Conservation (phyloP, 768 basidiomycete genomes). For the Lactarius vividus region DNA sequence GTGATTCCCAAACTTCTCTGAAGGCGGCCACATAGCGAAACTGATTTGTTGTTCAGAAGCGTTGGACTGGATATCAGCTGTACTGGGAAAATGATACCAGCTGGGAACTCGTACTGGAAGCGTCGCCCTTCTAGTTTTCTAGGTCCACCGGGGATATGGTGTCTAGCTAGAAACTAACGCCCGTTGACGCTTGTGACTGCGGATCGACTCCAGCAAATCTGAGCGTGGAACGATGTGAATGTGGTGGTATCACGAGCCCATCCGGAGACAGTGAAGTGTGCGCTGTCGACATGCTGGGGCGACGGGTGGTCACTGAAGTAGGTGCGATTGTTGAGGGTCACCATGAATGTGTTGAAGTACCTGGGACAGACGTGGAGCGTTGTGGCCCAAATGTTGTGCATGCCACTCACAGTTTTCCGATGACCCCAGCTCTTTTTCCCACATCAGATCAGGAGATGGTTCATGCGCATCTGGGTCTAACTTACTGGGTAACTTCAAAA, state of each 20-base stretch:
- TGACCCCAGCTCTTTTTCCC: constrained; percentile 24
- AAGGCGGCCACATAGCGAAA: not conserved
- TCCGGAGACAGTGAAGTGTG: not conserved
- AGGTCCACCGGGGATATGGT: not conserved
- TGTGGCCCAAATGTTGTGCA: not conserved
- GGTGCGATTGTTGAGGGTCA: constrained; percentile 28
- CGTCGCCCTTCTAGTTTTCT: not conserved
- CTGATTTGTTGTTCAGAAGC: not conserved
- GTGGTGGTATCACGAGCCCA: not conserved
- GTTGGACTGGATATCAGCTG: not conserved
- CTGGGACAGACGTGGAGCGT: constrained; percentile 1
- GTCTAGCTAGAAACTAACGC: not conserved
- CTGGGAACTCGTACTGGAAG: not conserved
- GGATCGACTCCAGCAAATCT: not conserved
- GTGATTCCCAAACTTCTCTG: too few species aligned
- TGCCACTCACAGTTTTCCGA: constrained; percentile 24
- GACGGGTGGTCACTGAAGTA: constrained; percentile 16
- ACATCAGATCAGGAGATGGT: not conserved
- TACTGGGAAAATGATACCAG: not conserved
- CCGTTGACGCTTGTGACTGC: not conserved
- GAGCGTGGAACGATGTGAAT: not conserved
- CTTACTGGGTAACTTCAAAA: too few species aligned
- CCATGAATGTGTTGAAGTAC: constrained; percentile 31
- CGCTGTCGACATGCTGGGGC: not conserved
- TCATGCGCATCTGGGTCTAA: not conserved